Conservation (phyloP, 345 rosid species). For the Euclidium syriacum region DNA sequence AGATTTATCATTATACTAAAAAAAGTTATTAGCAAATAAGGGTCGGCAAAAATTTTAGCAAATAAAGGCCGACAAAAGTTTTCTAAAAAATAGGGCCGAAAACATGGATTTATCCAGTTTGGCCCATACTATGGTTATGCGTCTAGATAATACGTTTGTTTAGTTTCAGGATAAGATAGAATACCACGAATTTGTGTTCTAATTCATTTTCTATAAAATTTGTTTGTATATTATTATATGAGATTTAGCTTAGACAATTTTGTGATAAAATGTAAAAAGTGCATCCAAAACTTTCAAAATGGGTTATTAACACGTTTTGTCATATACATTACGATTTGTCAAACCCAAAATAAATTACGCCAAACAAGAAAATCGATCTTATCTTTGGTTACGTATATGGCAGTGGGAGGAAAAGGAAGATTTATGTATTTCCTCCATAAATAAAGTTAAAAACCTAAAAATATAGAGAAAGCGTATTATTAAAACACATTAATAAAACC, state of each 20-base stretch:
- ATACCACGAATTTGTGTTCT: slow-evolving; percentile 28
- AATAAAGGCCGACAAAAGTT: no score
- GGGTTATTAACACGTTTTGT: background rate
- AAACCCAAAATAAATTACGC: slow-evolving; percentile 3
- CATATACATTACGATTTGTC: slow-evolving; percentile 1
- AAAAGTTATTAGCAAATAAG: no score
- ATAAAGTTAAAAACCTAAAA: slow-evolving; percentile 21
- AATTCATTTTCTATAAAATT: slow-evolving; percentile 19
- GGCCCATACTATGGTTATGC: no score
- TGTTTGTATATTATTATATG: background rate
- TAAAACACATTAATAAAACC: background rate
- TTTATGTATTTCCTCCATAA: background rate
- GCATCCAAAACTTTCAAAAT: background rate
- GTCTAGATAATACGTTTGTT: no score
- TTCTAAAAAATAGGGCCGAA: no score
- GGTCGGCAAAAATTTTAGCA: no score
- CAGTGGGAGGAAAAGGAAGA: background rate
- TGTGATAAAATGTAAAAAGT: background rate
- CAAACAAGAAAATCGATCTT: slow-evolving; percentile 5
- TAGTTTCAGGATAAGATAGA: no score
- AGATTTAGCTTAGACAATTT: background rate
- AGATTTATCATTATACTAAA: no score
- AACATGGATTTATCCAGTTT: no score
- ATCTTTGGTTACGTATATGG: slow-evolving; percentile 9
- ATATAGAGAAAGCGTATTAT: background rate